Base-by-base conservation (phyloP, 2,329 filamentous ascomycete species). In the Lasiodiplodia sp. region DNA sequence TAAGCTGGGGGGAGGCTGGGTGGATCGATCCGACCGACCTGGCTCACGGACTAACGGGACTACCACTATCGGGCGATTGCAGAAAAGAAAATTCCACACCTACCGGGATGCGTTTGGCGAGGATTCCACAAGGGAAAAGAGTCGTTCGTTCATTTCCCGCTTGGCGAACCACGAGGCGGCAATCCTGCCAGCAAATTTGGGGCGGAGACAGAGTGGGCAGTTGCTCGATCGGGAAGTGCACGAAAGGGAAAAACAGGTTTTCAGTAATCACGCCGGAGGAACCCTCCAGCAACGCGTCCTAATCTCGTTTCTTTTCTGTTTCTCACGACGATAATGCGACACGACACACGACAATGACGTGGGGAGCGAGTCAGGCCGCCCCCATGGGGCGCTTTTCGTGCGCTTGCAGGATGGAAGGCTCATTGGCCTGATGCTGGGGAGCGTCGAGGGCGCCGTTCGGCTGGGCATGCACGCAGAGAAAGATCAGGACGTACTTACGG, bases 361-460 rank as follows among this genome's bases (percentile, higher is more conserved):
- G 37, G 60, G 44, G 44, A 28, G 34, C 60, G 60, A 64, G 60
- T 64, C 60, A 64, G 60, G 31, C 14, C 12, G 58, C 47, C 28
- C 5, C 47, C 60, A 44, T 64, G 44, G 60, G 60, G 60, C 60
- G 58, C 16, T 23, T 23, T 34, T 49, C 31, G 25, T 34, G 47
- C 21, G 60, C 47, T 1, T 37, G 11, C 10, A 49, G 21, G 23
- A 47, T 3, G 11, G 28, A 14, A 21, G 44, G 40, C 16, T n/a
- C 4, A 63, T 51, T 63, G 58, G 58, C 66, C 75, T 78, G 25
- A n/a, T 47, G 71, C 18, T 23, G 69, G 25, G 77, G 78, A 58
- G 72, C 71, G 10, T 79, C 76, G 31, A 77, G 72, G 21, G 75
- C 68, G 18, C 79, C 70, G 14, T 73, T 71, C 65, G 78, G 78